phyloP scores from a whole-genome alignment of 768 basidiomycete genomes.

The Lactarius evosmus region DNA sequence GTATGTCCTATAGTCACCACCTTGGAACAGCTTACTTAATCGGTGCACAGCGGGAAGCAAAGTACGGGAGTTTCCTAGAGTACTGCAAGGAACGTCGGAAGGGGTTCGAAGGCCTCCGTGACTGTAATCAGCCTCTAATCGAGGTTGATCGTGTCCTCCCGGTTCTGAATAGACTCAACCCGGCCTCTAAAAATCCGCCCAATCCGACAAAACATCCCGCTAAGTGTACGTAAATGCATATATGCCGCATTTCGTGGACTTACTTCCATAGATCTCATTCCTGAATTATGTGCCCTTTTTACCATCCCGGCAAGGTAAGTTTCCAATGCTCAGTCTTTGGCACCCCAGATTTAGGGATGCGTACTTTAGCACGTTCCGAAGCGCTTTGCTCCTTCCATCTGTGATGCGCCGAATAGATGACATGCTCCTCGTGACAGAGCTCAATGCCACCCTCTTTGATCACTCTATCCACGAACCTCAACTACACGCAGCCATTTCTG shows the following conservation, averaged over 20 bases:
- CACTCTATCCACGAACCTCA: constrained; percentile 57
- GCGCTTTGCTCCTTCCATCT: constrained; percentile 69
- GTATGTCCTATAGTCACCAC: constrained; percentile 40
- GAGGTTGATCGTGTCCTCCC: constrained; percentile 56
- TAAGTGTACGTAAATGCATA: constrained; percentile 51
- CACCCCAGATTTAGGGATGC: not conserved
- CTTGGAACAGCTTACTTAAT: constrained; percentile 10
- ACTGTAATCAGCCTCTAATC: constrained; percentile 67
- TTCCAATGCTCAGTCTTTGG: not conserved
- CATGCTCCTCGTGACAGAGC: constrained; percentile 69
- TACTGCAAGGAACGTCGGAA: constrained; percentile 62
- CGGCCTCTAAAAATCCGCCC: constrained; percentile 42
- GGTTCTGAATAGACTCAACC: constrained; percentile 58
- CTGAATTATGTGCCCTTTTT: constrained; percentile 73
- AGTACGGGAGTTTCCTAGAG: constrained; percentile 59
- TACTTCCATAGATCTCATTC: constrained; percentile 33
- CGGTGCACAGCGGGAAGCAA: constrained; percentile 52
- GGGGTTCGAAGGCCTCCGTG: constrained; percentile 57
- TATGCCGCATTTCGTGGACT: not conserved
- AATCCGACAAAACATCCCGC: constrained; percentile 42
- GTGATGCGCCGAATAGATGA: constrained; percentile 71
- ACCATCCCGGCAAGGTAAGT: constrained; percentile 69
- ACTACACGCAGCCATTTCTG: constrained; percentile 62
- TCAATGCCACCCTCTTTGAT: constrained; percentile 67
- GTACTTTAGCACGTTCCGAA: constrained; percentile 56